Evolutionary conservation across 2,329 filamentous ascomycete genomes (phyloP).

Genomic region (Aurifilum marmelostoma): DNA sequence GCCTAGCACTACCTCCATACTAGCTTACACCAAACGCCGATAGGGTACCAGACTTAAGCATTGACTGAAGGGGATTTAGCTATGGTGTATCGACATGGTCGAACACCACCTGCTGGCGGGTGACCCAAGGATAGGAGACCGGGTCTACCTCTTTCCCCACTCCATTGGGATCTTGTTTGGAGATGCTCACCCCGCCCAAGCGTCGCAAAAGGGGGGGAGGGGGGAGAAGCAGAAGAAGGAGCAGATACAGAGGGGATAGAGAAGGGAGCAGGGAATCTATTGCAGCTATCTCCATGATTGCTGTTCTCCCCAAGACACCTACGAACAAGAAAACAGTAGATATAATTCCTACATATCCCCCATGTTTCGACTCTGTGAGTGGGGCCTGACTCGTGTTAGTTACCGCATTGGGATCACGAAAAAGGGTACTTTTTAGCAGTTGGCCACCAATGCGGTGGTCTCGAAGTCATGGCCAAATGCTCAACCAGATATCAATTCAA

Average conservation of each 20-base stretch:
- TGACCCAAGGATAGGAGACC: no score
- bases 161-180: no score
- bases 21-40: neutral
- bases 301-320: neutral
- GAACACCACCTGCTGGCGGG: no score
- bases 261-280: neutral
- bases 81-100: no score
- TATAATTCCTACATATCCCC: neutral
- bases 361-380: neutral
- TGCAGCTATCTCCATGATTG: neutral
- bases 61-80: neutral
- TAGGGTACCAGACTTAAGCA: neutral
- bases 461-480: neutral
- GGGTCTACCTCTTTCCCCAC: no score
- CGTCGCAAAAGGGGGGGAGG: no score
- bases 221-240: no score
- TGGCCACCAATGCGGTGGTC: no score
- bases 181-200: no score
- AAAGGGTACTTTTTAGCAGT: no score
- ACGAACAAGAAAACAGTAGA: neutral
- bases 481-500: no score
- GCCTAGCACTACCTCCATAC: neutral
- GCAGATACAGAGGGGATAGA: no score
- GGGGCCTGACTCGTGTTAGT: conserved; percentile 16
- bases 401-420: conserved; percentile 14